Conservation (phyloP, 1,284 basidiomycete genomes). For the Tylopilus sp. region DNA sequence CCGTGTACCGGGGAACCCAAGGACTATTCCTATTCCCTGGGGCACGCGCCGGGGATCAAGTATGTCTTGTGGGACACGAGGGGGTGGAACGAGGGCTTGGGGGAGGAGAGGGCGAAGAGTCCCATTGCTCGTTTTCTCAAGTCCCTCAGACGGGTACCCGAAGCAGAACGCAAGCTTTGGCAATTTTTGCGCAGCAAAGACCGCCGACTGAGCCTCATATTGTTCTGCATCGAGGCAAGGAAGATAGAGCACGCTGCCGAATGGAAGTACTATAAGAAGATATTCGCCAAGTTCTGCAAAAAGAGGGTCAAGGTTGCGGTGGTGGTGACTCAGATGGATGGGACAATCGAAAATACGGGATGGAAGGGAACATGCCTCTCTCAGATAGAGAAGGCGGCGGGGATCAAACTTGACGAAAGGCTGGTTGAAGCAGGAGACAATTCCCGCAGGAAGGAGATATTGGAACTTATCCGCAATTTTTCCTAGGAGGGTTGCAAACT, state of each 20-base stretch:
- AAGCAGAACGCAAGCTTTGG: constrained; percentile 14
- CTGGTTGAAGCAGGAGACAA: constrained; percentile 6
- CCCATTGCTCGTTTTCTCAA: constrained; percentile 8
- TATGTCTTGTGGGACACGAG: constrained; percentile 28
- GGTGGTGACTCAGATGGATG: constrained; percentile 39
- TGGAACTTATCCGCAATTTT: constrained; percentile 6
- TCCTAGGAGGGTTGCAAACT: background rate
- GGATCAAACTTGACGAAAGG: constrained; percentile 5
- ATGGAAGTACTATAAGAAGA: constrained; percentile 16
- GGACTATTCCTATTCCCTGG: constrained; percentile 3
- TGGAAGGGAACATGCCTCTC: constrained; percentile 30
- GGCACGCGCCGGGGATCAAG: constrained; percentile 6
- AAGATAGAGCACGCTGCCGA: constrained; percentile 12
- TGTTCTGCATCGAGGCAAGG: constrained; percentile 16
- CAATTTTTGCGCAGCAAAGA: constrained; percentile 10
- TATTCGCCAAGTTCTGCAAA: constrained; percentile 16
- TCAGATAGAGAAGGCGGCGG: background rate
- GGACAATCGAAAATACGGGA: constrained; percentile 27
- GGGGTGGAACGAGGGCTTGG: constrained; percentile 23
- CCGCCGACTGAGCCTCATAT: constrained; percentile 11
- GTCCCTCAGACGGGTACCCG: constrained; percentile 1
- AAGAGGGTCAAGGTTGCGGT: constrained; percentile 14
- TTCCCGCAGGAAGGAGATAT: background rate
- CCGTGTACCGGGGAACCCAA: constrained; percentile 21
- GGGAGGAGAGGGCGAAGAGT: background rate